These are phyloP conservation scores for Cyathus olla DNA, from an alignment of 1,284 basidiomycete species.

Conservation along the genomic window DNA sequence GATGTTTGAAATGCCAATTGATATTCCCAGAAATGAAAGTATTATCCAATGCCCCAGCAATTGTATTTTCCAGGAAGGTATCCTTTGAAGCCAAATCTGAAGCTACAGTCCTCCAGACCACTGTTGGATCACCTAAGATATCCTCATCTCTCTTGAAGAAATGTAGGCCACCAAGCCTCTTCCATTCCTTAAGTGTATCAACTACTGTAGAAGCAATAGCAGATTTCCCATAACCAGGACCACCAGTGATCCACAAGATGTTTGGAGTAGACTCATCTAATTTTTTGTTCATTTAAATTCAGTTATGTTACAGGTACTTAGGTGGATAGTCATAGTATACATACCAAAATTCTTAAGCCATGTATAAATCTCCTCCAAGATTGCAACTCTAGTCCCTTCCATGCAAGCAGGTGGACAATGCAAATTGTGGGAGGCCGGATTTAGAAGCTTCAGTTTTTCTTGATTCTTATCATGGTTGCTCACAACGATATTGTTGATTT, in stretches of 20 bases:
- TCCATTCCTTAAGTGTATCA: not conserved
- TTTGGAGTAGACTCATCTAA: not conserved
- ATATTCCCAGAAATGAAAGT: not conserved
- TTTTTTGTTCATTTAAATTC: not conserved
- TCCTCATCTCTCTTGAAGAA: not conserved
- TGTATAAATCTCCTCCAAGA: not conserved
- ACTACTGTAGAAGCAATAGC: slow-evolving; percentile 6
- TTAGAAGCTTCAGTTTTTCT: not conserved
- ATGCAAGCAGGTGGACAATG: not conserved
- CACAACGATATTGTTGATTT: no score
- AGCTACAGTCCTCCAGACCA: not conserved
- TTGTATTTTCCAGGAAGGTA: not conserved
- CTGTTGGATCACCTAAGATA: not conserved
- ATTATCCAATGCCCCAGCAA: not conserved
- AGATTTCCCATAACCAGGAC: slow-evolving; percentile 6
- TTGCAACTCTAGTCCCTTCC: not conserved
- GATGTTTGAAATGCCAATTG: not conserved
- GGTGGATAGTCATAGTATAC: no score
- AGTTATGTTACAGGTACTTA: not conserved
- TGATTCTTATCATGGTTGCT: no score
- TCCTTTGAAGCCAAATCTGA: not conserved
- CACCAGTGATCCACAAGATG: not conserved
- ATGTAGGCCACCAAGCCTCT: not conserved
- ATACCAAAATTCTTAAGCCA: not conserved
- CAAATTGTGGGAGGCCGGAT: not conserved